Base-by-base conservation (phyloP, 345 rosid genomes). In the Dipteronia sinensis region DNA sequence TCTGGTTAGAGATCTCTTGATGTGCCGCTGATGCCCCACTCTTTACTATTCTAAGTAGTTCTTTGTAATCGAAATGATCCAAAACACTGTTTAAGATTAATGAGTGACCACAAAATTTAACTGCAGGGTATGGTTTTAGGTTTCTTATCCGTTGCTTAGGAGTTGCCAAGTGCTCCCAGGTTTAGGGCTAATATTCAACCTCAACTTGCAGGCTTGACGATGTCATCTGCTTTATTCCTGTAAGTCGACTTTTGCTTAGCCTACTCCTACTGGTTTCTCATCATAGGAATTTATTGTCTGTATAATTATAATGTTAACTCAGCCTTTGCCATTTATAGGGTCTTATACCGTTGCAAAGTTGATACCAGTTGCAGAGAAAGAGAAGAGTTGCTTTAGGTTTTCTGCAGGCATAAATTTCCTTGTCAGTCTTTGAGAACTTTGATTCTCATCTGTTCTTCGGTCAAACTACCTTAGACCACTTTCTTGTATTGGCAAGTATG, bases 81-180 rank as follows among this genome's bases (percentile, higher is more conserved):
- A 69, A 76, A 74, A 46, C 84, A 72, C 47, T 81, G 42, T 65
- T 61, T 31, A 81, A 64, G 81, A 69, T 62, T 78, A 79, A 82
- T 75, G 67, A 82, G 85, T 83, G 73, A 79, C 78, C 69, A 56
- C 61, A 69, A 72, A 69, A 78, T 85, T 80, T 81, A 82, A 84
- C 89, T 87, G 89, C 90, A 87, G 90, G 89, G 75, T 81, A 49
- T 80, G 81, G 82, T 78, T 77, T 85, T 89, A 84, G 89, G 85
- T 85, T 74, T 76, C 83, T 17, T 71, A 72, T 79, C 71, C 77
- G 77, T 84, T 82, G 83, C 84, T 78, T 85, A 89, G 89, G 86
- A 82, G 88, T 87, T 80, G 79, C 82, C 82, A 80, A 82, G 80
- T 82, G 88, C 87, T 74, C 62, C 76, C 87, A 82, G 83, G 81